phyloP scores from a whole-genome alignment of 768 basidiomycete genomes.

The Exsudoporus frostii region DNA sequence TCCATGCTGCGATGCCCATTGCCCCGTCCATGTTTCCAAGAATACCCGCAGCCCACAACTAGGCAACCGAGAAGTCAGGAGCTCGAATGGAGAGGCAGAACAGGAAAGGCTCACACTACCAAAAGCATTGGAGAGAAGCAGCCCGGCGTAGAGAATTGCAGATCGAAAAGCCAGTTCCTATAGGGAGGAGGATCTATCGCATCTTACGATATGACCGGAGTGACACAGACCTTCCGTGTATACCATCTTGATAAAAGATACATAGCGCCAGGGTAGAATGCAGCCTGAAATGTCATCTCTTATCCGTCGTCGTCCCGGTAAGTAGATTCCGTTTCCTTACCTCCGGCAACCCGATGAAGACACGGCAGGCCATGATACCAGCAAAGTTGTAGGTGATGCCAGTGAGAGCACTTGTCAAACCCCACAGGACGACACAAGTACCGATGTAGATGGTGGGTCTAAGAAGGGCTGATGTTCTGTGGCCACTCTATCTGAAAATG shows the following conservation, averaged over 20 bases:
- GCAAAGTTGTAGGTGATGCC: slow-evolving; percentile 56
- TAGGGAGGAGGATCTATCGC: neutral
- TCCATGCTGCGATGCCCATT: slow-evolving; percentile 65
- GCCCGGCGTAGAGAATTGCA: slow-evolving; percentile 55
- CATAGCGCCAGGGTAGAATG: slow-evolving; percentile 60
- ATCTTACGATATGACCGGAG: neutral
- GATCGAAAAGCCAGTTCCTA: slow-evolving; percentile 65
- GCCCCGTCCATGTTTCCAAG: slow-evolving; percentile 65
- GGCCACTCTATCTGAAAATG: neutral
- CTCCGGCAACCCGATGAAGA: slow-evolving; percentile 65
- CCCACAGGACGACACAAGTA: slow-evolving; percentile 59
- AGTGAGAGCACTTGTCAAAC: slow-evolving; percentile 58
- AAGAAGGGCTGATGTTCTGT: neutral
- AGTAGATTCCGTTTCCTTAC: slow-evolving; percentile 22
- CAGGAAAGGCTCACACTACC: slow-evolving; percentile 45
- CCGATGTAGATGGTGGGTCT: slow-evolving; percentile 67
- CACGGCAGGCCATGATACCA: slow-evolving; percentile 54
- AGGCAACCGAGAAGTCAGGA: neutral
- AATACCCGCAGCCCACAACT: slow-evolving; percentile 74
- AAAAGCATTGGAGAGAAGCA: slow-evolving; percentile 63
- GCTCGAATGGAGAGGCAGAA: neutral
- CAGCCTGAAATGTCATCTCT: slow-evolving; percentile 35
- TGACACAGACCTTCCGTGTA: slow-evolving; percentile 16
- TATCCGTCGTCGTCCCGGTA: neutral
- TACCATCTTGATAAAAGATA: slow-evolving; percentile 32